These are phyloP conservation scores for Schizonepeta tenuifolia DNA, from an alignment of 257 asterid genomes.

Conservation along the genomic window DNA sequence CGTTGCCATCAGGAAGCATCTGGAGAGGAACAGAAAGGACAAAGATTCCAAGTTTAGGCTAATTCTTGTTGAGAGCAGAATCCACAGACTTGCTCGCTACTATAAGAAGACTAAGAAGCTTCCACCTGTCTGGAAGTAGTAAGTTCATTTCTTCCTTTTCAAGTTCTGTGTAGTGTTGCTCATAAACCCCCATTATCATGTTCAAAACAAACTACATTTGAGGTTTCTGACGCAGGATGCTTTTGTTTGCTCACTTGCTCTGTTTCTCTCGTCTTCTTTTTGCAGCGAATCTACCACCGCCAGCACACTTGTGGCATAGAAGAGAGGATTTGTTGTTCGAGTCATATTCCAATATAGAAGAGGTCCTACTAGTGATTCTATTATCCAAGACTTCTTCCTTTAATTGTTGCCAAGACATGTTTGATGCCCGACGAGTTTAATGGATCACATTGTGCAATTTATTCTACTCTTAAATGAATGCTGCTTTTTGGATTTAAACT, in stretches of 20 bases:
- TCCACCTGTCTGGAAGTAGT: conserved; percentile 81
- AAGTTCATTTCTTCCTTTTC: conserved; percentile 27
- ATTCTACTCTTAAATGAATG: background rate
- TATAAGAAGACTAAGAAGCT: conserved; percentile 76
- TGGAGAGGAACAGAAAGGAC: conserved; percentile 80
- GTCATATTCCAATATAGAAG: conserved; percentile 24
- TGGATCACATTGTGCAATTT: conserved; percentile 7
- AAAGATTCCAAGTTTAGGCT: conserved; percentile 71
- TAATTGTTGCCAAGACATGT: conserved; percentile 8
- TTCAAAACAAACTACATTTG: background rate
- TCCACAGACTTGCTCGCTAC: conserved; percentile 70
- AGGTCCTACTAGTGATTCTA: background rate
- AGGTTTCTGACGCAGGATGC: background rate
- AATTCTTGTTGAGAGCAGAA: conserved; percentile 72
- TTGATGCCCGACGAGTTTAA: conserved; percentile 27
- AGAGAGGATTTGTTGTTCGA: conserved; percentile 30
- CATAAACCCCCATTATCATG: background rate
- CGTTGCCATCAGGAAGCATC: conserved; percentile 74
- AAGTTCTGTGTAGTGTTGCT: background rate
- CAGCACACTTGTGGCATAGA: conserved; percentile 65
- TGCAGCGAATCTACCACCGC: conserved; percentile 74
- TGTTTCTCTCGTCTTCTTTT: background rate
- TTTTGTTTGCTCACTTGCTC: background rate
- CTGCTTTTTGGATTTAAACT: background rate
- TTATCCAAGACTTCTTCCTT: conserved; percentile 23